phyloP scores from a whole-genome alignment of 495 filamentous ascomycete species.

The Bathelium albidoporum region DNA sequence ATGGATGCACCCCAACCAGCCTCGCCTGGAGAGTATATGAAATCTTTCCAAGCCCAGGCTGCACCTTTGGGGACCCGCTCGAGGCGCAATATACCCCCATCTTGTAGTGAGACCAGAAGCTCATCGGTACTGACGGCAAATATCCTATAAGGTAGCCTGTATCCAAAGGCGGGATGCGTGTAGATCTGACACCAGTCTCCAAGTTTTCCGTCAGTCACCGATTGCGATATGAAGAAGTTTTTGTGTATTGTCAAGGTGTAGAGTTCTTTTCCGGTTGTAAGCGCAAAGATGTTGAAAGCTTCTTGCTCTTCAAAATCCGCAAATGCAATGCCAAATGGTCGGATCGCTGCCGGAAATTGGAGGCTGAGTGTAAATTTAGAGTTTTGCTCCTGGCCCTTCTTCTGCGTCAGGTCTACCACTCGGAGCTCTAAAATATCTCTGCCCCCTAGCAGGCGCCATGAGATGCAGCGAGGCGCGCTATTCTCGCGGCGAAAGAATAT shows the following conservation, averaged over 20 bases:
- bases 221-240: conserved; percentile 62
- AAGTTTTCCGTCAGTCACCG: conserved; percentile 58
- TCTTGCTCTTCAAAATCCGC: conserved; percentile 70
- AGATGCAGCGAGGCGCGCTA: conserved; percentile 66
- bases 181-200: conserved; percentile 68
- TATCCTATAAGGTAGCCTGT: conserved; percentile 73
- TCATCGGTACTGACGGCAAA: conserved; percentile 60
- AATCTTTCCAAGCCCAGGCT: conserved; percentile 66
- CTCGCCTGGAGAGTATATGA: conserved; percentile 55
- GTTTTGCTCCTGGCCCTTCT: conserved; percentile 32
- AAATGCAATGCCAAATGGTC: conserved; percentile 65
- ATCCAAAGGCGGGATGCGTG: conserved; percentile 57
- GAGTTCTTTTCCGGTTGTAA: conserved; percentile 68
- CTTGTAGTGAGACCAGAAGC: conserved; percentile 68
- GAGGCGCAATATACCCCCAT: conserved; percentile 70
- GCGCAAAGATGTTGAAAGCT: conserved; percentile 64
- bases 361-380: conserved; percentile 58
- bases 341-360: conserved; percentile 62
- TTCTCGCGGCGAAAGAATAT: conserved; percentile 73
- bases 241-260: conserved; percentile 65
- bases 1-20: conserved; percentile 66
- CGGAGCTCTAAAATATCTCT: conserved; percentile 72
- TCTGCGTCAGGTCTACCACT: conserved; percentile 68
- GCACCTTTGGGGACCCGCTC: conserved; percentile 55
- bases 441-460: conserved; percentile 82